Percentiles rank a stretch among this genome's conserved stretches.
Conservation (phyloP, 2,329 filamentous ascomycete species). For the Paecilomyces variotii region DNA sequence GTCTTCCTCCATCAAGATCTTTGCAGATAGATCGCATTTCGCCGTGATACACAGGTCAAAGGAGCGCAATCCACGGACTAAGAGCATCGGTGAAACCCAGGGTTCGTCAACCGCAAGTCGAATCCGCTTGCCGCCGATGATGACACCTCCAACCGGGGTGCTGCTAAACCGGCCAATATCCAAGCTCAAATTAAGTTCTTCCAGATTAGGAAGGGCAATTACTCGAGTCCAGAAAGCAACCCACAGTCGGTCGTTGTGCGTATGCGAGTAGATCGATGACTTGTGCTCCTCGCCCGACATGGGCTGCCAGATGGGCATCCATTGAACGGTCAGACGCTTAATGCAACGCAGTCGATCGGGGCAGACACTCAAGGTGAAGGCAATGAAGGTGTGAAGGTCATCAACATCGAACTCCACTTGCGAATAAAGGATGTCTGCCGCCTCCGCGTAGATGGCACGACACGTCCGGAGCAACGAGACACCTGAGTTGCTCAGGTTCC, state of each 20-base stretch:
- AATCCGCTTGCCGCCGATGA: constrained; percentile 16
- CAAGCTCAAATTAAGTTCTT: constrained; percentile 17
- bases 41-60: constrained; percentile 29
- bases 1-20: constrained; percentile 18
- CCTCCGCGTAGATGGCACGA: constrained; percentile 27
- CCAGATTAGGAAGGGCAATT: constrained; percentile 10
- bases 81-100: constrained; percentile 23
- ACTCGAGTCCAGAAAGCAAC: constrained; percentile 21
- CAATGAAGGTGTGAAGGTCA: constrained; percentile 29
- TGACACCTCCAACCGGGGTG: constrained; percentile 3
- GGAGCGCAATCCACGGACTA: constrained; percentile 17
- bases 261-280: constrained; percentile 27
- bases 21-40: constrained; percentile 21
- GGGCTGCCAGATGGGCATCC: constrained; percentile 27
- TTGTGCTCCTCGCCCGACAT: constrained; percentile 21
- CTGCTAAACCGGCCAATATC: constrained; percentile 25
- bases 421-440: constrained; percentile 20
- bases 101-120: constrained; percentile 16
- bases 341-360: constrained; percentile 12
- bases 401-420: constrained; percentile 26
- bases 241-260: constrained; percentile 29
- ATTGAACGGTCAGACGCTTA: constrained; percentile 21
- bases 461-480: constrained; percentile 23
- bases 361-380: constrained; percentile 19
- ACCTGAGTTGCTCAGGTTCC: constrained; percentile 15